Percentiles rank a stretch among this genome's conserved stretches.
Conservation (phyloP, 768 basidiomycete genomes). For the Leccinum uliginosum region DNA sequence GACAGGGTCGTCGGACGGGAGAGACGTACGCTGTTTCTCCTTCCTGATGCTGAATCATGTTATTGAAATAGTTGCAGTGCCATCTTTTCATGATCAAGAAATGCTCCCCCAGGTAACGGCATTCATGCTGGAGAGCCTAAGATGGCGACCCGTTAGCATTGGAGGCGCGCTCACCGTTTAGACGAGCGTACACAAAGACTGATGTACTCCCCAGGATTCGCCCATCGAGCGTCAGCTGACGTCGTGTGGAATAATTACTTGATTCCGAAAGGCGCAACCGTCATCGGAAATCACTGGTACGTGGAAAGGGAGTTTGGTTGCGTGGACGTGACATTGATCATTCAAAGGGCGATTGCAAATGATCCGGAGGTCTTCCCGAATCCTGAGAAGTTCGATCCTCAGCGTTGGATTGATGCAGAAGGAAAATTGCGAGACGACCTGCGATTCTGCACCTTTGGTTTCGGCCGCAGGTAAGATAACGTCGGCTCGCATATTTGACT, state of each 20-base stretch:
- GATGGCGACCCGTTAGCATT: slow-evolving; percentile 36
- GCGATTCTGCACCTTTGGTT: slow-evolving; percentile 7
- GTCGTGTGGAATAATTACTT: slow-evolving; percentile 37
- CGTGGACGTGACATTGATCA: neutral
- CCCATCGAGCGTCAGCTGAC: slow-evolving; percentile 59
- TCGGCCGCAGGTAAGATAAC: slow-evolving; percentile 9
- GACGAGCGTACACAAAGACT: neutral
- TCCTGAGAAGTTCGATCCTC: slow-evolving; percentile 10
- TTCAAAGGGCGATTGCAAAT: slow-evolving; percentile 10
- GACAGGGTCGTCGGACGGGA: slow-evolving; percentile 45
- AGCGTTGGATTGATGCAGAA: slow-evolving; percentile 3
- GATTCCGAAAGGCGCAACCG: slow-evolving; percentile 29
- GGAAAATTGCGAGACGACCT: slow-evolving; percentile 7
- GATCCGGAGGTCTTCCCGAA: slow-evolving; percentile 10
- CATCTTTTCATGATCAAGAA: slow-evolving; percentile 33
- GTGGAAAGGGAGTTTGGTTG: neutral
- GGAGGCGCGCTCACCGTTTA: slow-evolving; percentile 17
- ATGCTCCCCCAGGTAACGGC: slow-evolving; percentile 34
- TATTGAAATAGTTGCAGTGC: slow-evolving; percentile 23
- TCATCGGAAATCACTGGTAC: slow-evolving; percentile 13
- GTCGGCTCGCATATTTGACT: neutral
- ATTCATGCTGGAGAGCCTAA: slow-evolving; percentile 32
- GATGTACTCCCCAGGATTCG: slow-evolving; percentile 41
- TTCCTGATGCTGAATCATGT: neutral
- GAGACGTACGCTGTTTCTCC: slow-evolving; percentile 11